Percentiles rank a stretch among this genome's conserved stretches.
These are phyloP conservation scores for Aspergillus aculeatinus DNA, from an alignment of 2,329 filamentous ascomycete species.

Conservation along the genomic window DNA sequence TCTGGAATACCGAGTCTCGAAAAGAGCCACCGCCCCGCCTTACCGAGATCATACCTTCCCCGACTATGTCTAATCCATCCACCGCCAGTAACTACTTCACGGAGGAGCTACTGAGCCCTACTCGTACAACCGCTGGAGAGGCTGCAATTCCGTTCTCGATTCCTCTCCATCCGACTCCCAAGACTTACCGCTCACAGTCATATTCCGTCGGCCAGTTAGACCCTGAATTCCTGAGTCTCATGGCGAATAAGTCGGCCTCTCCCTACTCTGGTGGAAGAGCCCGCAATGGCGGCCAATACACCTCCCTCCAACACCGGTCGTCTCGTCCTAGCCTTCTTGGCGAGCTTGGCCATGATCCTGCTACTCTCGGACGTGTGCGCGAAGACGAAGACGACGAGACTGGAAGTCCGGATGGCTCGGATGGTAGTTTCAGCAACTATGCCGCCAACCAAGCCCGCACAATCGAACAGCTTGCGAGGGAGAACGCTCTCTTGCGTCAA, in stretches of 20 bases:
- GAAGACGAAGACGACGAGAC: slow-evolving; percentile 52
- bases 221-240: slow-evolving; percentile 52
- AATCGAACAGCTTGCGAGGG: slow-evolving; percentile 48
- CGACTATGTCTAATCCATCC: slow-evolving; percentile 61
- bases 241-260: slow-evolving; percentile 34
- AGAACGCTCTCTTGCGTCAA: slow-evolving; percentile 49
- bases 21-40: slow-evolving; percentile 75
- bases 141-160: slow-evolving; percentile 76
- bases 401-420: slow-evolving; percentile 40
- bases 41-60: slow-evolving; percentile 72
- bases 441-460: slow-evolving; percentile 43
- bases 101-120: slow-evolving; percentile 54
- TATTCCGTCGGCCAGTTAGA: slow-evolving; percentile 93
- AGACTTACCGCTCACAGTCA: slow-evolving; percentile 91
- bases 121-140: slow-evolving; percentile 51
- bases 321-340: slow-evolving; percentile 58
- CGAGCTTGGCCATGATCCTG: slow-evolving; percentile 47
- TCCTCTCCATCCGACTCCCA: slow-evolving; percentile 83
- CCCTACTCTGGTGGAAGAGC: slow-evolving; percentile 33
- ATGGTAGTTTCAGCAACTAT: slow-evolving; percentile 39
- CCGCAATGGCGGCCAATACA: slow-evolving; percentile 52
- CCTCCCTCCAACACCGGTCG: slow-evolving; percentile 74
- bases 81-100: slow-evolving; percentile 51
- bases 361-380: slow-evolving; percentile 47
- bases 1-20: slow-evolving; percentile 73